A percentile compares a stretch with the other conserved stretches of the same genome.
Evolutionary conservation across 2,329 filamentous ascomycete species (phyloP).

Genomic region (Chrysosporium queenslandicum): DNA sequence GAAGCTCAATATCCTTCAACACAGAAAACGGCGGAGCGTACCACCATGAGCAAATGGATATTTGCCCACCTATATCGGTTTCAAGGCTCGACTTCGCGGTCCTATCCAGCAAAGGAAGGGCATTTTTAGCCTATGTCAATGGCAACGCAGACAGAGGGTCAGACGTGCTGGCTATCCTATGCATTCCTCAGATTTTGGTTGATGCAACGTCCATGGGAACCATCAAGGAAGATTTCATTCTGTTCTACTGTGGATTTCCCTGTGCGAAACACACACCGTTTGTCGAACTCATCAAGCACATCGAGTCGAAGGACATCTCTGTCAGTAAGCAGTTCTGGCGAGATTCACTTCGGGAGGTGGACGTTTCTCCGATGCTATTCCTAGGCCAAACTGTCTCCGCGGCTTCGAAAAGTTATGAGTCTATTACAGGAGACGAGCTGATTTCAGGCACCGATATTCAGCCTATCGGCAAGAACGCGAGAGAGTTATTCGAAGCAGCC

Average conservation of each 20-base stretch:
- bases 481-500: neutral
- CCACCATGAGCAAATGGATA: neutral
- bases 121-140: constrained; percentile 3
- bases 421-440: neutral
- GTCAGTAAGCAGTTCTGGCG: constrained; percentile 3
- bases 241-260: constrained; percentile 5
- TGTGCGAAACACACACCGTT: constrained; percentile 6
- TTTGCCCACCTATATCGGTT: neutral
- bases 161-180: neutral
- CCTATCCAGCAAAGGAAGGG: neutral
- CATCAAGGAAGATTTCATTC: constrained; percentile 4
- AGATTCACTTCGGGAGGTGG: neutral
- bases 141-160: neutral
- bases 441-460: neutral
- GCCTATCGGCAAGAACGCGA: neutral
- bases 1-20: neutral
- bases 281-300: neutral
- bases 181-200: constrained; percentile 1
- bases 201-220: constrained; percentile 2
- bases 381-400: neutral
- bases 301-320: neutral
- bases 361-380: neutral
- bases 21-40: neutral
- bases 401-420: neutral
- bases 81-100: neutral